Base-by-base conservation (phyloP, 2,329 filamentous ascomycete genomes). In the Aspergillus ochraceus region DNA sequence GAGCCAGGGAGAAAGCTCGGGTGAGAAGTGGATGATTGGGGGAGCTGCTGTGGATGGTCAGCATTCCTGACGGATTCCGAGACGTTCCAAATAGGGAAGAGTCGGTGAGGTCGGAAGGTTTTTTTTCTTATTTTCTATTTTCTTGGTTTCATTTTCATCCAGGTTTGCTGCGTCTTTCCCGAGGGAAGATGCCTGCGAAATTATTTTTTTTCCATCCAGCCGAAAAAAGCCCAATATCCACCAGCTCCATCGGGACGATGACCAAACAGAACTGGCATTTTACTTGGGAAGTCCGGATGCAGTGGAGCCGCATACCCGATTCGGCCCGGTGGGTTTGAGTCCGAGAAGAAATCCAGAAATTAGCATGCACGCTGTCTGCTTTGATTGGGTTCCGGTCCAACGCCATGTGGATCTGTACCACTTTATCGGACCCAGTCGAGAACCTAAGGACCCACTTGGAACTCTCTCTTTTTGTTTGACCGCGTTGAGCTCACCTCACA, bases 261-360 rank as follows among this genome's bases (percentile, higher is more conserved):
- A 20, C 20, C 19, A 54, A 50, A 50, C 11, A 50, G n/a, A 24
- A 56, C 45, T 45, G 17, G 32, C 46, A 30, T 24, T 22, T 58
- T 56, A 22, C 45, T 32, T 54, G 54, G 56, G 55, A 58, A 65
- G 58, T 51, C 60, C 64, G 60, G 64, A 57, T 52, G 47, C 19
- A 53, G 66, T 68, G 66, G 66, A 68, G 66, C 66, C 64, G 65
- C 63, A 64, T 66, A 52, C 63, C 66, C 66, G 66, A 68, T 60
- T 68, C 66, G 66, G 66, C 59, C 66, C 65, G 66, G 66, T 60
- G 59, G 64, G 52, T 60, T 58, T 63, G 60, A 60, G 58, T 62
- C 63, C 63, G 65, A 68, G 60, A 61, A 60, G 57, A 58, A 60
- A 54, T 50, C 60, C 26, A 52, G 49, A 58, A 57, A 57, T 60